A percentile compares a stretch with the other conserved stretches of the same genome.
These are phyloP conservation scores for Chaetomium tenue DNA, from an alignment of 495 filamentous ascomycete genomes.

Conservation along the genomic window DNA sequence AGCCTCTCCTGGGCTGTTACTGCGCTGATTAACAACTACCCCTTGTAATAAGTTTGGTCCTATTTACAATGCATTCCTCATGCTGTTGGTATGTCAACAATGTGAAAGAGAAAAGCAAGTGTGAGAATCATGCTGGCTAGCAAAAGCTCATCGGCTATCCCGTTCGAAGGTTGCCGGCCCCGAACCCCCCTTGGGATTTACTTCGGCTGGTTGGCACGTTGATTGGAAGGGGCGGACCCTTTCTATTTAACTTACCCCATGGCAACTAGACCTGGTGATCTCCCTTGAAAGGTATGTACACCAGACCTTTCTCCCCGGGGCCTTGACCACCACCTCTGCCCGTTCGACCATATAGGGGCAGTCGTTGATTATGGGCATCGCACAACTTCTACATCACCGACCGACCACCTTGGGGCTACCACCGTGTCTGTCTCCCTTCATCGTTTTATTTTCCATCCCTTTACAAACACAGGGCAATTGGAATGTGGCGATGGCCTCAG, in stretches of 20 bases:
- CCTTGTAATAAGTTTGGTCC: too few relatives aligned
- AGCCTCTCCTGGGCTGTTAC: too few relatives aligned
- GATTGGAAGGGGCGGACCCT: background rate
- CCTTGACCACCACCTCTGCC: slow-evolving; percentile 5
- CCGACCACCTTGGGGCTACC: too few relatives aligned
- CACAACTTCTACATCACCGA: background rate
- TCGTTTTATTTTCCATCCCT: background rate
- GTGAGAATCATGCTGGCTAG: background rate
- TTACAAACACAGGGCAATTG: background rate
- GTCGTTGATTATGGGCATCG: background rate
- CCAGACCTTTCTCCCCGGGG: background rate
- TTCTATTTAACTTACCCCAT: background rate
- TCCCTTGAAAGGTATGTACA: background rate
- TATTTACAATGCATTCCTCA: too few relatives aligned
- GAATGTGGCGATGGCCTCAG: background rate
- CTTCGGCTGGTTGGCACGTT: background rate
- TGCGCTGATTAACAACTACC: too few relatives aligned
- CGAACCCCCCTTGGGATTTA: slow-evolving; percentile 7
- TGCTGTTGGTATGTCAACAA: background rate
- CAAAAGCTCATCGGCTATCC: slow-evolving; percentile 9
- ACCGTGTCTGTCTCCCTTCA: background rate
- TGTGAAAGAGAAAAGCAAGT: background rate
- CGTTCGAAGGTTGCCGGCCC: background rate
- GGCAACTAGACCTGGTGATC: background rate
- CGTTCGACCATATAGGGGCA: background rate